These are phyloP conservation scores for Parasarocladium wereldwijsianum DNA, from an alignment of 2,329 filamentous ascomycete species.

Conservation along the genomic window DNA sequence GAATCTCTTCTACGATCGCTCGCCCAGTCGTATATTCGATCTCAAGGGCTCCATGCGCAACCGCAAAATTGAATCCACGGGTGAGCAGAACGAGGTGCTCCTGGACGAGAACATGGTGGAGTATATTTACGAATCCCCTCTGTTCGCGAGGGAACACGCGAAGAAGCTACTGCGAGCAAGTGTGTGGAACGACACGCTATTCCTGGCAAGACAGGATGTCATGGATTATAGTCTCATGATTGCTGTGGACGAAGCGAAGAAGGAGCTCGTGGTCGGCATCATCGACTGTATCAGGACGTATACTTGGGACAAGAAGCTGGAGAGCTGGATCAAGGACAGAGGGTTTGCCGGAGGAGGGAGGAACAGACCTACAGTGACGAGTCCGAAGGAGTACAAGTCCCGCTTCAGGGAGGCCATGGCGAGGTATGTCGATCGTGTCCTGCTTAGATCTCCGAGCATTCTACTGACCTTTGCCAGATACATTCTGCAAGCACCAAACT, in stretches of 20 bases:
- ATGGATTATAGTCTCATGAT: conserved; percentile 99
- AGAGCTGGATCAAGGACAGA: conserved; percentile 98
- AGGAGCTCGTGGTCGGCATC: conserved; percentile 91
- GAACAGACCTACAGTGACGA: conserved; percentile 87
- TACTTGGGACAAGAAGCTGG: conserved; percentile 99
- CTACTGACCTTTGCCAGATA: conserved; percentile 28
- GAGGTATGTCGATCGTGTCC: conserved; percentile 49
- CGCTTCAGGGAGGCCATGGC: conserved; percentile 95
- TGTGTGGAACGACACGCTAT: conserved; percentile 96
- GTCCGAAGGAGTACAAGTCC: conserved; percentile 93
- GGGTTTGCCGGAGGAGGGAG: conserved; percentile 64
- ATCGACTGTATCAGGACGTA: conserved; percentile 98
- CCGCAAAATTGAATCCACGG: conserved; percentile 89
- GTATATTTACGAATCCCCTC: conserved; percentile 92
- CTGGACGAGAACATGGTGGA: conserved; percentile 98
- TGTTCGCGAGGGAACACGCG: conserved; percentile 90
- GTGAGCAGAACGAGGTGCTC: conserved; percentile 89
- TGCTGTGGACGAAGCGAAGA: conserved; percentile 77
- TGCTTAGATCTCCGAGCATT: not conserved
- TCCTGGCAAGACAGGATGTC: conserved; percentile 85
- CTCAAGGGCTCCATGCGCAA: conserved; percentile 98
- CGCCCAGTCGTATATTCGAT: conserved; percentile 81
- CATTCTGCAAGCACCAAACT: conserved; percentile 60
- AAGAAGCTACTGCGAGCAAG: conserved; percentile 85
- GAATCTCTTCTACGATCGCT: conserved; percentile 92